Evolutionary conservation across 2,329 filamentous ascomycete species (phyloP), one percentile per base, ranked within the genome.

Genomic region (Tricladium varicosporioides): DNA sequence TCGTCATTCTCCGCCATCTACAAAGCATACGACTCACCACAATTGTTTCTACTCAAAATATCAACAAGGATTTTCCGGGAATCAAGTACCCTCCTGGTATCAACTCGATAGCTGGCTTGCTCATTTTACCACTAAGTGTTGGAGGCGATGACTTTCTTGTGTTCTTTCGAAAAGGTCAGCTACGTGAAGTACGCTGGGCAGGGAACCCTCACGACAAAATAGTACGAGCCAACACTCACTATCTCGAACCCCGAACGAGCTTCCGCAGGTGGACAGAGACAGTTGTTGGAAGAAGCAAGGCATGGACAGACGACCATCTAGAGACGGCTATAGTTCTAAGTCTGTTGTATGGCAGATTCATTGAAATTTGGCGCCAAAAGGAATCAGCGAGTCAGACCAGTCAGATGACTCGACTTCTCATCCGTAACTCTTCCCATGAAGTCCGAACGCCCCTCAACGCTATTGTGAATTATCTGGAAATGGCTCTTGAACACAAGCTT

Each of bases 231-330:
- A 57, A 55, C 14, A 58, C 51, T 18, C 55, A 68, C 14, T 65
- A 64, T 40, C 61, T 67, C 4, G 61, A 67, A 5, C 65, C 64
- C 15, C 49, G 64, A n/a, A 54, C 53, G 1, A 66, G 63, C 40
- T 67, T 67, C 33, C 48, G 54, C 13, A 51, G 55, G 9, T 67
- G 57, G 58, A 55, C 58, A 22, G 64, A 67, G 36, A 67, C 60
- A 1, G 58, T 65, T 27, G 36, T 49, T 15, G 63, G 61, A 9
- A 63, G 48, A 48, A 61, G 62, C 19, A 61, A 48, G 33, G 56
- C 61, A 40, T 67, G 62, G 63, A 63, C 54, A 3, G 63, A 60
- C n/a, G 63, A 66, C 49, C 61, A 67, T 43, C n/a, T 63, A 13
- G 65, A 65, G n/a, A 64, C 62, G 8, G 65, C 65, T 11, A 55